phyloP scores from a whole-genome alignment of 805 yeast genomes.

The Starmerella cellae region DNA sequence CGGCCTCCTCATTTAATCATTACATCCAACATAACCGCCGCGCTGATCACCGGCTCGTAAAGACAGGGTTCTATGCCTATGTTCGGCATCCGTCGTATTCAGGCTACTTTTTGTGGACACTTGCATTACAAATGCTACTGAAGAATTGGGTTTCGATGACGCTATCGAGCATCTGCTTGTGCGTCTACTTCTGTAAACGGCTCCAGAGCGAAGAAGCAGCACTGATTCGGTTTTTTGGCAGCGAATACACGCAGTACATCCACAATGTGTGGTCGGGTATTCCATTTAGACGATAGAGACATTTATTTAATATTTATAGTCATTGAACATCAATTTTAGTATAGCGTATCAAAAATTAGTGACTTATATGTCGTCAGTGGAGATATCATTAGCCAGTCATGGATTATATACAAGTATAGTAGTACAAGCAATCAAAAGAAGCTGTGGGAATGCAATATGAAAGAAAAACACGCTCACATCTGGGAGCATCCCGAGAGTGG shows the following conservation, averaged over 20 bases:
- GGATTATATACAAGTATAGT: too few species aligned
- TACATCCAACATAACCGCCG: slow-evolving; percentile 43
- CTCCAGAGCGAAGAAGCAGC: slow-evolving; percentile 56
- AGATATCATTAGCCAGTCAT: too few species aligned
- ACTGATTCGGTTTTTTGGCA: slow-evolving; percentile 57
- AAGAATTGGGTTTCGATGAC: slow-evolving; percentile 49
- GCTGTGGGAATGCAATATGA: too few species aligned
- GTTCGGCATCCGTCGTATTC: slow-evolving; percentile 82
- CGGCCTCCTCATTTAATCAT: slow-evolving; percentile 79
- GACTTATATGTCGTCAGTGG: too few species aligned
- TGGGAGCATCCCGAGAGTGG: too few species aligned
- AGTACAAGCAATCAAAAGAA: too few species aligned
- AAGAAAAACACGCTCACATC: too few species aligned
- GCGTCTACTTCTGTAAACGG: slow-evolving; percentile 55
- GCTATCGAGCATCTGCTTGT: slow-evolving; percentile 45
- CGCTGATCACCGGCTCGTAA: slow-evolving; percentile 52
- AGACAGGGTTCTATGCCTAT: slow-evolving; percentile 52
- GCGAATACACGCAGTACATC: slow-evolving; percentile 45
- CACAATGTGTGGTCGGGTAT: slow-evolving; percentile 42
- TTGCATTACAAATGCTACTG: slow-evolving; percentile 66
- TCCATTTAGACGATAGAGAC: slow-evolving; percentile 39
- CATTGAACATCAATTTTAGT: too few species aligned
- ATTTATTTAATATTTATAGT: neutral
- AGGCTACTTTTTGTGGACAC: slow-evolving; percentile 88
- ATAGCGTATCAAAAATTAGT: too few species aligned